phyloP scores from a whole-genome alignment of 768 basidiomycete species.

The Cystofilobasidium capitatum region DNA sequence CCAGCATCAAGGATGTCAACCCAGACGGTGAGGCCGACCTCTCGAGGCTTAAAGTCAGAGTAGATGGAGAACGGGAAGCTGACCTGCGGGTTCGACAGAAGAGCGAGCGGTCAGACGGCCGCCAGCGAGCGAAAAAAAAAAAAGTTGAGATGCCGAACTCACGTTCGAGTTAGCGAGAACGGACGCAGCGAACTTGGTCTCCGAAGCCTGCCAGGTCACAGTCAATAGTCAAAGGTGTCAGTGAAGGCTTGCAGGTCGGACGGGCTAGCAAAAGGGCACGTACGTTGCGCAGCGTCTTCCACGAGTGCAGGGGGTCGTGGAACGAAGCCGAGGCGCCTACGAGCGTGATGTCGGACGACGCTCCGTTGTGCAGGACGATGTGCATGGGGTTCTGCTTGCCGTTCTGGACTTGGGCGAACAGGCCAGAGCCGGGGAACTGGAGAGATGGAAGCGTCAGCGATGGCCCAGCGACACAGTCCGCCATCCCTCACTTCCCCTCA shows the following conservation, averaged over 20 bases:
- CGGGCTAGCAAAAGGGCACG: no score
- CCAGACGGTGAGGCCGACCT: constrained; percentile 11
- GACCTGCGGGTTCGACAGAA: background rate
- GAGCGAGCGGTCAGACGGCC: background rate
- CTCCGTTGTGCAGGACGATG: constrained; percentile 9
- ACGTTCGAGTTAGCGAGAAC: background rate
- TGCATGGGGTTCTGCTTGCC: constrained; percentile 10
- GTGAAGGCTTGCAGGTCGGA: background rate
- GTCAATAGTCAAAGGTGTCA: background rate
- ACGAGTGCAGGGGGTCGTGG: constrained; percentile 1
- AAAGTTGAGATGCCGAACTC: no score
- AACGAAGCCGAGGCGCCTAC: constrained; percentile 5
- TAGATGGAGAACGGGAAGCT: constrained; percentile 12
- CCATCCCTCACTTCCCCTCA: background rate
- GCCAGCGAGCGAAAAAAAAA: no score
- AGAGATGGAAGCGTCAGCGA: background rate
- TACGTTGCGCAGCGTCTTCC: constrained; percentile 9
- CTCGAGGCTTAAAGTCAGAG: constrained; percentile 4
- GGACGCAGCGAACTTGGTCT: background rate
- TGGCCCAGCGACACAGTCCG: background rate
- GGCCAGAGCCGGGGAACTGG: constrained; percentile 1
- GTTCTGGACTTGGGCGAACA: constrained; percentile 1
- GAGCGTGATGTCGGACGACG: constrained; percentile 6
- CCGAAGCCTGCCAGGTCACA: background rate
- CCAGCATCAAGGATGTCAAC: constrained; percentile 4